These are phyloP conservation scores for Phytophthora boehmeriae DNA, from an alignment of 352 stramenopile species.

Conservation along the genomic window DNA sequence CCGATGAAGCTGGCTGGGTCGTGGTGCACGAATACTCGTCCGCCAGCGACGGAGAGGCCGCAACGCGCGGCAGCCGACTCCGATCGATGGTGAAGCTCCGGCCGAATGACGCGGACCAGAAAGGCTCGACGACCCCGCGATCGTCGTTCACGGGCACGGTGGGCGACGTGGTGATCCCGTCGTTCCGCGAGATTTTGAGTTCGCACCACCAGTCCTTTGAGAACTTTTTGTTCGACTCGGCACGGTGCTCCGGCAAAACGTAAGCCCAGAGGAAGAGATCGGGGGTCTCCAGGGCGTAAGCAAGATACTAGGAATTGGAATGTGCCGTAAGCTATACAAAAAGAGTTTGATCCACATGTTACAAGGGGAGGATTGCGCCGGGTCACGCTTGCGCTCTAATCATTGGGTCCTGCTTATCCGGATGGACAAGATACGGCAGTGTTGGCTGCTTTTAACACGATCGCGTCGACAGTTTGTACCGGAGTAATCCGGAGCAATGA, in stretches of 20 bases:
- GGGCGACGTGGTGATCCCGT: constrained; percentile 27
- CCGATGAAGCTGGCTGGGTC: constrained; percentile 17
- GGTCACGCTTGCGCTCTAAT: too few species aligned
- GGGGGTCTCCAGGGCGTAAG: too few species aligned
- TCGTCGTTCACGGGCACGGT: constrained; percentile 17
- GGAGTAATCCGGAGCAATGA: too few species aligned
- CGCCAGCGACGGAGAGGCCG: neutral
- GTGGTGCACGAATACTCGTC: constrained; percentile 5
- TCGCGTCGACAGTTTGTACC: too few species aligned
- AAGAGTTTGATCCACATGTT: too few species aligned
- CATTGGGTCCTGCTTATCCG: too few species aligned
- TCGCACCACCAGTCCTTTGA: constrained; percentile 29
- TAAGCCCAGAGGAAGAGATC: neutral
- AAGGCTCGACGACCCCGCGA: neutral
- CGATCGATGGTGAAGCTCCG: constrained; percentile 20
- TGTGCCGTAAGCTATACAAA: too few species aligned
- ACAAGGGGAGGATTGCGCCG: too few species aligned
- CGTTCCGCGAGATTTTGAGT: constrained; percentile 28
- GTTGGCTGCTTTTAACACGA: too few species aligned
- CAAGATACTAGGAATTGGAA: too few species aligned
- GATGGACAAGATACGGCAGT: too few species aligned
- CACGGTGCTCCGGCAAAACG: neutral
- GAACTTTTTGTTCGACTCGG: constrained; percentile 30
- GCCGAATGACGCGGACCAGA: neutral
- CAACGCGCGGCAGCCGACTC: constrained; percentile 7